These are phyloP conservation scores for Nakazawaea holstii DNA, from an alignment of 805 yeast genomes.

Conservation along the genomic window DNA sequence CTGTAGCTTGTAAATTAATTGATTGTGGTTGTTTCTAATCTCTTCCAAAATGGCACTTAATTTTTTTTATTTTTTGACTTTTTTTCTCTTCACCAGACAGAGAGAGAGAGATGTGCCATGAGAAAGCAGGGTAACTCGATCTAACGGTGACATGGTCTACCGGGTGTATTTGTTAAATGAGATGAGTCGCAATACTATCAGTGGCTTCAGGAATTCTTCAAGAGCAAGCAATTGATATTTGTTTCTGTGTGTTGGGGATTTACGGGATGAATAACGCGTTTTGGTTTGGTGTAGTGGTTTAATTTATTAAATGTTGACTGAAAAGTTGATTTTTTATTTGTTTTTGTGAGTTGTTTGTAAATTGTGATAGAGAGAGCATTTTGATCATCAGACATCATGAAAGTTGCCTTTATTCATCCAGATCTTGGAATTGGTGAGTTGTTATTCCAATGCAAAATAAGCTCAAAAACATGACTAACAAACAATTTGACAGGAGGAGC, in stretches of 20 bases:
- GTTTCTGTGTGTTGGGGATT: too few species aligned
- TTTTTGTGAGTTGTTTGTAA: not conserved
- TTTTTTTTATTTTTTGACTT: too few species aligned
- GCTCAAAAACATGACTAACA: slow-evolving; percentile 4
- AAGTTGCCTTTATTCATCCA: slow-evolving; percentile 87
- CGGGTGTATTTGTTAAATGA: not conserved
- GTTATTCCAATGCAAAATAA: not conserved
- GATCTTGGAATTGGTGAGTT: slow-evolving; percentile 81
- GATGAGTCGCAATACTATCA: not conserved
- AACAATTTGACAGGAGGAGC: slow-evolving; percentile 62
- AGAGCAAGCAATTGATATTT: not conserved
- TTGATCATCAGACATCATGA: slow-evolving; percentile 24
- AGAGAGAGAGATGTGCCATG: not conserved
- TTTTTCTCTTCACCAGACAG: not conserved
- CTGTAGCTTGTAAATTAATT: not conserved
- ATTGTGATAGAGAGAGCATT: not conserved
- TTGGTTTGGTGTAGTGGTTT: not conserved
- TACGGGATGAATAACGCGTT: too few species aligned
- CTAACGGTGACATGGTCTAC: not conserved
- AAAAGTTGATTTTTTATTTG: not conserved
- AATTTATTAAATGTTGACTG: too few species aligned
- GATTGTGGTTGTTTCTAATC: not conserved
- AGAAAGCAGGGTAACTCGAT: not conserved
- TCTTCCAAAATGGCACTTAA: not conserved
- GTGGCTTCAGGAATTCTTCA: not conserved